Base-by-base conservation (phyloP, 2,329 filamentous ascomycete genomes). In the Coleophoma crateriformis region DNA sequence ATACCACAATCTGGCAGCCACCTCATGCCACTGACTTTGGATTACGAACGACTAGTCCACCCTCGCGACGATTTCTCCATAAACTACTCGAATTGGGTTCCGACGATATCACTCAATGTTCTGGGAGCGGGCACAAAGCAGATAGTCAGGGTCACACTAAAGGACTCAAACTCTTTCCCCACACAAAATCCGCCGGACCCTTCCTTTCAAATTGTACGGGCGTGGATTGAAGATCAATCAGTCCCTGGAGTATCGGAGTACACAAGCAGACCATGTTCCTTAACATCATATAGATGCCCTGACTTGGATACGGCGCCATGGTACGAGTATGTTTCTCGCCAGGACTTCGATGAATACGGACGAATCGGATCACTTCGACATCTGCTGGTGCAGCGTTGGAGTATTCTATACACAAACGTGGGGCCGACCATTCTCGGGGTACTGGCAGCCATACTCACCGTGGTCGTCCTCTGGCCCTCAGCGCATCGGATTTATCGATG, bases 51-150 rank as follows among this genome's bases (percentile, higher is more conserved):
- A 4, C 17, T 42, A 14, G 50, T 47, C 8, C 20, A 47, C 27
- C 46, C 46, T 4, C 46, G 50, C 15, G 50, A 51, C 33, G 52
- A 54, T 15, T 47, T 40, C 11, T 42, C 27, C n/a, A 43, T 50
- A 34, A 19, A 45, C 2, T 50, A 50, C 19, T 45, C 37, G 12
- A 47, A 50, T n/a, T 48, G 45, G 17, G 11, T 33, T 12, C 49
- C 49, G 1, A 40, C 17, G 7, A 45, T 54, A 20, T 42, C 37
- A 32, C 20, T 48, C 34, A 48, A 54, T 40, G n/a, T 50, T 6
- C 45, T 54, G 4, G 52, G 52, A 7, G 49, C 47, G 15, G 49
- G 43, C 41, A 44, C 41, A 15, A 20, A 44, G 27, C 17, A 44
- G 41, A 15, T 44, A n/a, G 27, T 44, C 20, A 27, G 27, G 20